These are phyloP conservation scores for Stenocarpella maydis DNA, from an alignment of 2,329 filamentous ascomycete species.

Conservation along the genomic window DNA sequence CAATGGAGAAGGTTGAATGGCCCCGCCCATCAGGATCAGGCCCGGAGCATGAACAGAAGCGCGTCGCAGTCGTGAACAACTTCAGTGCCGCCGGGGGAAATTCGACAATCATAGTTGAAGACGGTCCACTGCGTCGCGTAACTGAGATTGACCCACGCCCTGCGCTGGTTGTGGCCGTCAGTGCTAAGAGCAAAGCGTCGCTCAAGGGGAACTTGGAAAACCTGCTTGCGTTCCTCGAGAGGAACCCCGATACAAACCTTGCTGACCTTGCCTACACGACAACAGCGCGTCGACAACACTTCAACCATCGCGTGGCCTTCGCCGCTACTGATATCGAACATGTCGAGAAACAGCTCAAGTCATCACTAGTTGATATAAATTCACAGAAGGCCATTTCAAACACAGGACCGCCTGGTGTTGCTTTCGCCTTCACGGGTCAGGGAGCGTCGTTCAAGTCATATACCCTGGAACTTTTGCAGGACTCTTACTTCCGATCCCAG, in stretches of 20 bases:
- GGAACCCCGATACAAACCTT: constrained; percentile 57
- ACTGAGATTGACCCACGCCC: background rate
- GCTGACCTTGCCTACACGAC: constrained; percentile 71
- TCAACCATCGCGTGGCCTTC: constrained; percentile 52
- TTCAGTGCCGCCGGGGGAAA: constrained; percentile 77
- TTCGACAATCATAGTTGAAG: constrained; percentile 72
- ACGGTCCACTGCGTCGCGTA: constrained; percentile 46
- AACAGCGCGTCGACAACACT: constrained; percentile 71
- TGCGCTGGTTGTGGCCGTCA: constrained; percentile 58
- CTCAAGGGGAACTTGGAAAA: constrained; percentile 42
- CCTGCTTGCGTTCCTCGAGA: constrained; percentile 50
- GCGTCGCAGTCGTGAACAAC: constrained; percentile 63
- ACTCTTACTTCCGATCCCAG: too few species aligned
- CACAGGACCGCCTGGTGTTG: too few species aligned
- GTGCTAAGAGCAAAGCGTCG: constrained; percentile 60
- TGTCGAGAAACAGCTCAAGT: background rate
- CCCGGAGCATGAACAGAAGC: constrained; percentile 63
- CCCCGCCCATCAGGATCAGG: constrained; percentile 59
- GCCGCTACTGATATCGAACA: background rate
- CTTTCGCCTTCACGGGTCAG: too few species aligned
- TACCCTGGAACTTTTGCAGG: too few species aligned
- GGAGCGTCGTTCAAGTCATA: too few species aligned
- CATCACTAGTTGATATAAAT: too few species aligned
- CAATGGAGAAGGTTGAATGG: too few species aligned
- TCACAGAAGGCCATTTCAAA: too few species aligned